Evolutionary conservation across 306 rosid genomes (phyloP).

Genomic region (Rubus parviflorus): DNA sequence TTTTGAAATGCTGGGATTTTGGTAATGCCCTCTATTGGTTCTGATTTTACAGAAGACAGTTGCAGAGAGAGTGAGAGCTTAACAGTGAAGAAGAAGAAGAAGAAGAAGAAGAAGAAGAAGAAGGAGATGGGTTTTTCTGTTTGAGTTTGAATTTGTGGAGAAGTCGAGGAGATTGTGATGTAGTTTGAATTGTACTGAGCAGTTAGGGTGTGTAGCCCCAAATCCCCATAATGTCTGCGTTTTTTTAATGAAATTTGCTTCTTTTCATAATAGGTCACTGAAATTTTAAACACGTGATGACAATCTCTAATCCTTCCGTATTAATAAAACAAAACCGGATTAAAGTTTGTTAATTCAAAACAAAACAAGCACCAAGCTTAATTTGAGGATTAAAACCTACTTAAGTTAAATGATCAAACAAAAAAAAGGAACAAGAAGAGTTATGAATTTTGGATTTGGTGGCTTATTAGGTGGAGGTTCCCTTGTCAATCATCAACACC

Average conservation of each 20-base stretch:
- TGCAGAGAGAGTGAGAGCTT: neutral
- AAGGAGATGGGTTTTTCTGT: neutral
- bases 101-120: conserved; percentile 21
- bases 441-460: neutral
- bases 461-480: neutral
- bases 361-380: neutral
- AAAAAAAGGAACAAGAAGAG: neutral
- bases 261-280: neutral
- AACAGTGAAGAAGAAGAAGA: neutral
- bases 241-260: neutral
- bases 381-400: neutral
- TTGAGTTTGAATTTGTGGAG: conserved; percentile 29
- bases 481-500: neutral
- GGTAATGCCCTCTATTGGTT: neutral
- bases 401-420: neutral
- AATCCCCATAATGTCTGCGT: neutral
- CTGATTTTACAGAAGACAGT: neutral
- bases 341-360: conserved; percentile 1
- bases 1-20: neutral
- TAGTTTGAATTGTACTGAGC: conserved; percentile 42
- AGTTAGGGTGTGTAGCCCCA: neutral
- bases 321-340: neutral
- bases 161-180: conserved; percentile 39
- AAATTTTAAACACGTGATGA: neutral
- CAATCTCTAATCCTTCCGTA: neutral